Evolutionary conservation across 2,329 filamentous ascomycete species (phyloP), one percentile per base, ranked within the genome.

Genomic region (Corynespora cassiicola): DNA sequence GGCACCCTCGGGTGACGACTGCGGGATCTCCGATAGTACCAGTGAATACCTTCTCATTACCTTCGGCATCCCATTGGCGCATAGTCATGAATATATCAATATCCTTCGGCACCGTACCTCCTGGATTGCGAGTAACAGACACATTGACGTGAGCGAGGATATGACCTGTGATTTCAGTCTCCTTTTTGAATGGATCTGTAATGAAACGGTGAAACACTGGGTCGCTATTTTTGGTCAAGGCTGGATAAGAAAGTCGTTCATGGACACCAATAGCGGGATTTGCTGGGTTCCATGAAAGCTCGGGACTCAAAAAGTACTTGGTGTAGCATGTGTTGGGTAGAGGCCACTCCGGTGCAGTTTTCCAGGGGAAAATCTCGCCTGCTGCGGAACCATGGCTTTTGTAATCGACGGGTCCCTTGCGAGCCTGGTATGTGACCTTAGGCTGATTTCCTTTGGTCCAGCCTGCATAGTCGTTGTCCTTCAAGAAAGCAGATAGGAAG

Each of bases 131-230:
- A 5, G 53, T 67, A 20, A 68, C 64, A 0, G 82, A 85, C 1
- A 85, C 76, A 41, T 80, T 78, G 3, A 87, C 67, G 45, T 80
- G 81, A 0, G 80, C 81, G 0, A 78, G 69, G 17, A 85, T 66
- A 51, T 86, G 81, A 0, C 85, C 84, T 0, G 85, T 87, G 34
- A 88, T 78, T 54, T 87, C 85, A 0, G 76, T 83, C 50, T 86
- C 81, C 3, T 66, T 32, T 10, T 74, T 69, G 36, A 86, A 84
- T 0, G 79, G 66, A 0, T 67, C 34, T 0, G 77, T 82, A 1
- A 65, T 69, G 58, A 86, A 87, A 73, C n/a, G n/a, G n/a, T n/a
- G n/a, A n/a, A n/a, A 39, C 27, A 80, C 65, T 0, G 74, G 75
- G 5, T 75, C 68, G 0, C 80, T 67, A 1, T 84, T 45, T 0